These are phyloP conservation scores for Clavispora santaluciae DNA, from an alignment of 805 yeast species.

Conservation along the genomic window DNA sequence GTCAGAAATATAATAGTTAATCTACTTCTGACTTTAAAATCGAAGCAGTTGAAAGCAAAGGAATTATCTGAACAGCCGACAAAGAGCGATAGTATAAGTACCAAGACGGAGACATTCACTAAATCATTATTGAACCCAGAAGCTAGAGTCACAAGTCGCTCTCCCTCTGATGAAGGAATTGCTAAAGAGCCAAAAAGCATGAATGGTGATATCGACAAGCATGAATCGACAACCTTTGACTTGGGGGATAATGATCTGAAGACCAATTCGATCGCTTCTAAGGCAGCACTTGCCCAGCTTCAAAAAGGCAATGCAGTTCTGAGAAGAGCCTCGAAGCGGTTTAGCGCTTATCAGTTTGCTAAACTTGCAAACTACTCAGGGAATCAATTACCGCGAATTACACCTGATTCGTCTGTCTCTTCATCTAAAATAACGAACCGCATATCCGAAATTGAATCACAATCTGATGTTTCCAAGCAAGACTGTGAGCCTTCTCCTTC, in stretches of 20 bases:
- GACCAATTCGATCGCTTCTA: neutral
- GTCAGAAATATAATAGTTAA: constrained; percentile 83
- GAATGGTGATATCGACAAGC: no score
- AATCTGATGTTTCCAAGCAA: neutral
- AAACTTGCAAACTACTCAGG: constrained; percentile 49
- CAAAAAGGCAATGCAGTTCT: constrained; percentile 81
- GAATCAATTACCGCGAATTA: constrained; percentile 8
- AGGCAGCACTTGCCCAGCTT: constrained; percentile 59
- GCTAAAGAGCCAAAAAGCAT: neutral
- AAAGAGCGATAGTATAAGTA: neutral
- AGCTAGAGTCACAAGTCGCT: constrained; percentile 3
- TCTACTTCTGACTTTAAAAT: constrained; percentile 71
- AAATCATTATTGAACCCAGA: constrained; percentile 8
- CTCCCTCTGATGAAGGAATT: neutral
- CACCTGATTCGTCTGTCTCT: constrained; percentile 4
- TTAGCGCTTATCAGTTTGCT: constrained; percentile 89
- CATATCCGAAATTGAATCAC: neutral
- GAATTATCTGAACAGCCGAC: constrained; percentile 11
- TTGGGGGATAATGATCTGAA: neutral
- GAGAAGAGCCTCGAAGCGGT: constrained; percentile 89
- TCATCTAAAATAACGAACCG: neutral
- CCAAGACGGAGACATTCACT: constrained; percentile 2
- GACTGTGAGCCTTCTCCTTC: neutral
- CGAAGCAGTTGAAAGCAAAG: constrained; percentile 62
- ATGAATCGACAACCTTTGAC: no score